Base-by-base conservation (phyloP, 148 eudicot species). In the Amaranthus hypochondriacus region DNA sequence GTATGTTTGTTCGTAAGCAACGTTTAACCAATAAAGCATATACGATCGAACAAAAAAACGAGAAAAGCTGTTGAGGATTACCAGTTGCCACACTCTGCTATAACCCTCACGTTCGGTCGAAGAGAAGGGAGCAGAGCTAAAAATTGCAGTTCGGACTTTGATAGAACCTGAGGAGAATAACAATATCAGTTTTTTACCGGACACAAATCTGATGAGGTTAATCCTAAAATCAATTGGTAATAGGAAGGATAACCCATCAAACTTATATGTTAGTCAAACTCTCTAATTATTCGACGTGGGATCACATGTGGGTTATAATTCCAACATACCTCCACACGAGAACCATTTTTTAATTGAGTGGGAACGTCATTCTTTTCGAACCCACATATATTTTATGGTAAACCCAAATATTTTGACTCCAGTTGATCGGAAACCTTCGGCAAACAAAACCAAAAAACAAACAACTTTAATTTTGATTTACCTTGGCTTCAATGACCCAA, bases 31-130 rank as follows among this genome's bases (percentile, higher is more conserved):
- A 43, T 43, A 55, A 73, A 18, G 5, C 5, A 60, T 46, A 14
- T 21, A 53, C 4, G 10, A 28, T 39, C 44, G 56, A n/a, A 28
- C 39, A 28, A 56, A 50, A 56, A 50, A 46, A 13, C 10, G n/a
- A 7, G 10, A 42, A 59, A 15, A 44, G 7, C 39, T 48, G n/a
- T 55, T 54, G 3, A 39, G 59, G 55, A 70, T 28, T 84, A 94
- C 98, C 97, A 94, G 81, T 94, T 94, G 63, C 98, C 98, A 55
- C 98, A 91, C 83, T 91, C 98, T 56, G 98, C 97, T n/a, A 91
- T 77, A n/a, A 94, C 98, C 76, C 92, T 83, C 60, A 91, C 97
- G 63, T 77, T 85, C 57, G 98, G 97, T 75, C 98, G 76, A 49
- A 94, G 84, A n/a, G 94, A 73, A 4, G 98, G 98, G 76, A 94